A percentile compares a stretch with the other conserved stretches of the same genome.
phyloP scores from a whole-genome alignment of 176 grass and related monocot genomes.

The Musa acuminata region DNA sequence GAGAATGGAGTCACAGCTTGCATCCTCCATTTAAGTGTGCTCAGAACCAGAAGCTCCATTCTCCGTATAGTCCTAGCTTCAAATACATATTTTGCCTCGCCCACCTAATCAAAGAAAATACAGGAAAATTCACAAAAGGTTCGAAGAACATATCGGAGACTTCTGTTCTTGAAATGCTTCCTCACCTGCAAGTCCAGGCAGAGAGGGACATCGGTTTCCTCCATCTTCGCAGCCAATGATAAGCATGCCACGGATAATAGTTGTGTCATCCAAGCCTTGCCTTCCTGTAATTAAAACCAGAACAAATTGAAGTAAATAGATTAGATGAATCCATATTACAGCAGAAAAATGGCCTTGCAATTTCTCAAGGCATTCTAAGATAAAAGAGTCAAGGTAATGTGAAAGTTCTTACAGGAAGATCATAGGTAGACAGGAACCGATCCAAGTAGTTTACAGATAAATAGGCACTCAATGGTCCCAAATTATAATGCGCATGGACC shows the following conservation, averaged over 20 bases:
- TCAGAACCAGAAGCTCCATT: conserved; percentile 64
- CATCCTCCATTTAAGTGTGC: conserved; percentile 63
- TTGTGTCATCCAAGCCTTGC: conserved; percentile 54
- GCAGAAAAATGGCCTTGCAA: too few relatives aligned
- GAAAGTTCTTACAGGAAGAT: conserved; percentile 55
- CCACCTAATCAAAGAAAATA: conserved; percentile 29
- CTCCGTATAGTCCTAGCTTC: conserved; percentile 47
- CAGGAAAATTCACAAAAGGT: conserved; percentile 7
- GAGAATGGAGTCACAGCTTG: conserved; percentile 62
- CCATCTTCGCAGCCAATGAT: conserved; percentile 73
- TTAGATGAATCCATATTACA: background rate
- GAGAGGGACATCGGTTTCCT: conserved; percentile 51
- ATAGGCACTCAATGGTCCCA: conserved; percentile 64
- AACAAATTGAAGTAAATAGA: background rate
- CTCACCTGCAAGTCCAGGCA: conserved; percentile 65
- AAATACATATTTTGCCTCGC: conserved; percentile 26
- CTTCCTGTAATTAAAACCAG: conserved; percentile 41
- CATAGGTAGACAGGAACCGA: conserved; percentile 63
- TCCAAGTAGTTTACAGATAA: conserved; percentile 86
- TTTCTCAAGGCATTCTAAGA: too few relatives aligned
- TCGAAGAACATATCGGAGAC: background rate
- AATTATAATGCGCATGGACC: conserved; percentile 75
- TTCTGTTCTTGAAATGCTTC: conserved; percentile 9
- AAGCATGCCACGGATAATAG: conserved; percentile 64
- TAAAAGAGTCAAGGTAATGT: too few relatives aligned